Conservation (phyloP, 202 grass and related monocot genomes). For the Setaria italica region DNA sequence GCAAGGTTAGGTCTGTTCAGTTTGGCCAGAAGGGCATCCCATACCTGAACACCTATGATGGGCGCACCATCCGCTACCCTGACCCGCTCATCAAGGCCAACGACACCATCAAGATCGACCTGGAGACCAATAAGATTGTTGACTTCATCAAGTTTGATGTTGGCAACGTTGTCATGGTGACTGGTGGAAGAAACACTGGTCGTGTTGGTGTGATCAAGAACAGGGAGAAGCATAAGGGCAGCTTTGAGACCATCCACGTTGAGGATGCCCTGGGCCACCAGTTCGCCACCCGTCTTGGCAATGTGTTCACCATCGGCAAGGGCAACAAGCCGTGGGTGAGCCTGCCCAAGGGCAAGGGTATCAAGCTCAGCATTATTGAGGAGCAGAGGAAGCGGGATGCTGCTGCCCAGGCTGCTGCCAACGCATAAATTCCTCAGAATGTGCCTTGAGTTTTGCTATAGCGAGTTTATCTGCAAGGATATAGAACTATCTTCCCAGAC, state of each 20-base stretch:
- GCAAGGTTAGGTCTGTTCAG: conserved; percentile 67
- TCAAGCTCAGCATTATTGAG: conserved; percentile 72
- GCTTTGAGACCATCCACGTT: conserved; percentile 71
- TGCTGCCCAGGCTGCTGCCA: conserved; percentile 37
- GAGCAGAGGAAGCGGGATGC: conserved; percentile 60
- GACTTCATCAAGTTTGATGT: conserved; percentile 78
- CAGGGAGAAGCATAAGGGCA: conserved; percentile 74
- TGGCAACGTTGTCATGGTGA: conserved; percentile 62
- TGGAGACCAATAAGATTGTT: conserved; percentile 67
- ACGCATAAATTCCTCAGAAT: conserved; percentile 21
- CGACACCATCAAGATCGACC: conserved; percentile 64
- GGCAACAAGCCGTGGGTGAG: conserved; percentile 69
- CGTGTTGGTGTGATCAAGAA: conserved; percentile 78
- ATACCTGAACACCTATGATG: conserved; percentile 71
- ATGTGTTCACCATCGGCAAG: conserved; percentile 73
- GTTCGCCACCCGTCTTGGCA: conserved; percentile 60
- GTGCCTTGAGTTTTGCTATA: conserved; percentile 49
- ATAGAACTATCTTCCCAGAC: conserved; percentile 41
- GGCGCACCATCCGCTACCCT: conserved; percentile 74
- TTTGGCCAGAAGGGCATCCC: conserved; percentile 78
- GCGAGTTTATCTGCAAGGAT: conserved; percentile 41
- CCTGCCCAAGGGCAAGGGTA: conserved; percentile 78
- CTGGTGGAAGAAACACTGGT: conserved; percentile 69
- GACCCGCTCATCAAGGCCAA: conserved; percentile 73
- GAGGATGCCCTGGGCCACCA: conserved; percentile 65